A percentile compares a stretch with the other conserved stretches of the same genome.
Evolutionary conservation across 1,284 basidiomycete genomes (phyloP).

Genomic region (Sanghuangporus weigelae): DNA sequence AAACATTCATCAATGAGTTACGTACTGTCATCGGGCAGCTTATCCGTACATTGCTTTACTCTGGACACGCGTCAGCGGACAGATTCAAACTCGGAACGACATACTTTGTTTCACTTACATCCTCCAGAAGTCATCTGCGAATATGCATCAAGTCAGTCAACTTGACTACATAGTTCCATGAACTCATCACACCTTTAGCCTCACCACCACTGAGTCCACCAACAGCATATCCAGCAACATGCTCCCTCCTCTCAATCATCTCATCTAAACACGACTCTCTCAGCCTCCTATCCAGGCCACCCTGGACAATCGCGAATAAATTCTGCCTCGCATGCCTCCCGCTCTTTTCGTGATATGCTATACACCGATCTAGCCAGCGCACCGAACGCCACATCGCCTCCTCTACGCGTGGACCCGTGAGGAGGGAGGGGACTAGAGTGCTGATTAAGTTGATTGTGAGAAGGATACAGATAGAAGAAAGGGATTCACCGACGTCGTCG

Average conservation of each 20-base stretch:
- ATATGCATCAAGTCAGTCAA: neutral
- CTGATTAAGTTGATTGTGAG: neutral
- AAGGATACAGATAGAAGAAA: neutral
- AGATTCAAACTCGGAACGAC: neutral
- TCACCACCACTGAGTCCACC: slow-evolving; percentile 83
- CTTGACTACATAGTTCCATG: neutral
- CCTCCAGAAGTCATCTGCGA: slow-evolving; percentile 73
- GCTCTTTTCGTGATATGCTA: slow-evolving; percentile 61
- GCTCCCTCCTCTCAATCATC: slow-evolving; percentile 69
- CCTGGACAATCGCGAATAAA: slow-evolving; percentile 85
- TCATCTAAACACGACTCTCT: slow-evolving; percentile 72
- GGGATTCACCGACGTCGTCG: slow-evolving; percentile 70
- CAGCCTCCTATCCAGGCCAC: slow-evolving; percentile 64
- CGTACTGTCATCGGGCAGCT: slow-evolving; percentile 68
- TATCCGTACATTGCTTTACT: slow-evolving; percentile 74
- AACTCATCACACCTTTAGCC: slow-evolving; percentile 61
- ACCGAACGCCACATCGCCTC: slow-evolving; percentile 82
- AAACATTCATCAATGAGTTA: slow-evolving; percentile 12
- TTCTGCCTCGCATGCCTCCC: slow-evolving; percentile 64
- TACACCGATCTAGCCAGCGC: slow-evolving; percentile 83
- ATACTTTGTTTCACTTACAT: slow-evolving; percentile 44
- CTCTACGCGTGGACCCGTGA: slow-evolving; percentile 67
- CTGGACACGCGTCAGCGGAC: slow-evolving; percentile 34
- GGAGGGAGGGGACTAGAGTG: slow-evolving; percentile 62
- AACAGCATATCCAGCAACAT: slow-evolving; percentile 77